Conservation (phyloP, 345 rosid genomes). For the Eucalyptus grandis region DNA sequence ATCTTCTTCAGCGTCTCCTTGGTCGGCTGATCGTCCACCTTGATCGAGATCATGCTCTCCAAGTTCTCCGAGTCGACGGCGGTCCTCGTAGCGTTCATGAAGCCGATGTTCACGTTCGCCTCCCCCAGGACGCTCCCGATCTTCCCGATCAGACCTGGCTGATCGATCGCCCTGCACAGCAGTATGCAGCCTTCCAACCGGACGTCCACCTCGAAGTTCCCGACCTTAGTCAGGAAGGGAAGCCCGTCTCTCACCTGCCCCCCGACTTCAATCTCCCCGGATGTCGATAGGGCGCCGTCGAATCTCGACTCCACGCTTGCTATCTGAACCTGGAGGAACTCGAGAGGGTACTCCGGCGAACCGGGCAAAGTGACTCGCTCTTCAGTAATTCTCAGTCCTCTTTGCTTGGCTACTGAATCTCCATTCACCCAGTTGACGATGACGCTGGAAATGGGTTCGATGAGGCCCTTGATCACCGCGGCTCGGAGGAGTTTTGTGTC, state of each 20-base stretch:
- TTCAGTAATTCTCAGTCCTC: conserved; percentile 64
- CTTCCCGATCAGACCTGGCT: conserved; percentile 70
- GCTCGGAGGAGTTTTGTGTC: conserved; percentile 84
- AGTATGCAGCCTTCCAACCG: conserved; percentile 73
- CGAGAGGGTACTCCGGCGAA: conserved; percentile 65
- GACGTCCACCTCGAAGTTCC: conserved; percentile 68
- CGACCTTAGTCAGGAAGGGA: conserved; percentile 67
- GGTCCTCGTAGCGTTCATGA: conserved; percentile 70
- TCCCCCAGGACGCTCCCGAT: conserved; percentile 65
- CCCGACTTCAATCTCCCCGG: conserved; percentile 57
- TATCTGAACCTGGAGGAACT: conserved; percentile 56
- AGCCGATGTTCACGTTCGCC: conserved; percentile 71
- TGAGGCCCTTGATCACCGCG: conserved; percentile 65
- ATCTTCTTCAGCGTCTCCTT: conserved; percentile 48
- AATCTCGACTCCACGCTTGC: conserved; percentile 63
- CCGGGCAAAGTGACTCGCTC: conserved; percentile 45
- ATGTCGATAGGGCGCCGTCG: conserved; percentile 57
- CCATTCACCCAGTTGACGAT: conserved; percentile 74
- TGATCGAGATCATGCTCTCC: conserved; percentile 48
- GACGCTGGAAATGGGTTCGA: conserved; percentile 69
- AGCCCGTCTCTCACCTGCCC: conserved; percentile 66
- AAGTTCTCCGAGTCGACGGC: conserved; percentile 60
- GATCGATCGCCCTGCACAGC: conserved; percentile 76
- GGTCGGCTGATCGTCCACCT: conserved; percentile 63
- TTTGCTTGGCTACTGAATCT: conserved; percentile 69